Percentiles rank a stretch among this genome's conserved stretches.
These are phyloP conservation scores for Botrytis deweyae DNA, from an alignment of 2,329 filamentous ascomycete genomes.

Conservation along the genomic window DNA sequence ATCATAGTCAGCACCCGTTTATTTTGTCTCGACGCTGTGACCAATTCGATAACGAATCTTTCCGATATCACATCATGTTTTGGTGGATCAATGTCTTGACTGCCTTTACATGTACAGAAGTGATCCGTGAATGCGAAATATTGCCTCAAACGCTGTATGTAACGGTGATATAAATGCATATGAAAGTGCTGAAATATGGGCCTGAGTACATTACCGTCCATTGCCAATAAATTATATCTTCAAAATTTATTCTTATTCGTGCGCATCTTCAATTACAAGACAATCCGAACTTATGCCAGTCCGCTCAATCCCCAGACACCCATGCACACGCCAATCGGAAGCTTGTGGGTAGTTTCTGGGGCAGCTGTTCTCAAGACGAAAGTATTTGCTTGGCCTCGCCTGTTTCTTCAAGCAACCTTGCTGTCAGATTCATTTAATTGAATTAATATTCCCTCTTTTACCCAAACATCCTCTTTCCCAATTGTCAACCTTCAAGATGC, in stretches of 20 bases:
- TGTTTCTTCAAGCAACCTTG: background rate
- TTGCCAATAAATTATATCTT: conserved; percentile 1
- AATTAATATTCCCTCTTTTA: background rate
- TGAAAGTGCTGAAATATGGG: background rate
- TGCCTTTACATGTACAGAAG: background rate
- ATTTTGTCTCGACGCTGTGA: background rate
- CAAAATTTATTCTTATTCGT: conserved; percentile 7
- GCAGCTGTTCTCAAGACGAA: conserved; percentile 10
- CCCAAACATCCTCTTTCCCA: background rate
- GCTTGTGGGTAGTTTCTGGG: conserved; percentile 18
- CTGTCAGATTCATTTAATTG: conserved; percentile 15
- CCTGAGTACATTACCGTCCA: background rate
- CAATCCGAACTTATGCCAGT: conserved; percentile 8
- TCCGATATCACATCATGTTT: conserved; percentile 9
- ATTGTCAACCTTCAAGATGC: conserved; percentile 46
- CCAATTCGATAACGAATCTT: conserved; percentile 6
- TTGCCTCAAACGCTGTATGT: background rate
- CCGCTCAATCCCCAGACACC: conserved; percentile 12
- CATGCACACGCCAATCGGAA: conserved; percentile 19
- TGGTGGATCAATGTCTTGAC: conserved; percentile 1
- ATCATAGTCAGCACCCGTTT: background rate
- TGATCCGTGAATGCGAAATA: background rate
- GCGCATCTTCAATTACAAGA: background rate
- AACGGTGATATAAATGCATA: background rate
- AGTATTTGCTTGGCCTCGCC: conserved; percentile 11